phyloP scores from a whole-genome alignment of 2,329 filamentous ascomycete species.

The Shiraia bambusicola region DNA sequence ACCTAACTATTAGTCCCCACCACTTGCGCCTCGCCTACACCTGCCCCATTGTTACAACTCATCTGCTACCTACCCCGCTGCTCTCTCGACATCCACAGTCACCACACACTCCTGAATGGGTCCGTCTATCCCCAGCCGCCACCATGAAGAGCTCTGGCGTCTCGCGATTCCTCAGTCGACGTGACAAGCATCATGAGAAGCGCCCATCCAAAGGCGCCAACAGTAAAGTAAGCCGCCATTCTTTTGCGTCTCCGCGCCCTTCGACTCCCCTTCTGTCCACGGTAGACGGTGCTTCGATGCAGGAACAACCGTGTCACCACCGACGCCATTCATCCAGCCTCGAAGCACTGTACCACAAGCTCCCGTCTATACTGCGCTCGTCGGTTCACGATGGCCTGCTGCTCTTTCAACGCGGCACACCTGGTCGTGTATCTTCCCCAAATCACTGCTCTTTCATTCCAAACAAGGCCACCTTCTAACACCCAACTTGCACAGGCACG shows the following conservation, averaged over 20 bases:
- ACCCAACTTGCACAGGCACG: slow-evolving; percentile 27
- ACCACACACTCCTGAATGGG: slow-evolving; percentile 23
- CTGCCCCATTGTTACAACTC: slow-evolving; percentile 1
- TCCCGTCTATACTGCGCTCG: slow-evolving; percentile 22
- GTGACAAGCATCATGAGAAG: slow-evolving; percentile 58
- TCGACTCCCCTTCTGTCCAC: slow-evolving; percentile 14
- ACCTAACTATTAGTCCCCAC: too few species aligned
- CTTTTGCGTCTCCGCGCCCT: slow-evolving; percentile 19
- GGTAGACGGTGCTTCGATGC: slow-evolving; percentile 7
- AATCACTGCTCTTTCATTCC: slow-evolving; percentile 11
- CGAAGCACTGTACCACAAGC: slow-evolving; percentile 23
- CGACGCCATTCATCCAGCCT: slow-evolving; percentile 20
- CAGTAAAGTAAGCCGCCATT: slow-evolving; percentile 36
- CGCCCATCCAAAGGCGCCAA: slow-evolving; percentile 34
- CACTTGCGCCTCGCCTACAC: background rate
- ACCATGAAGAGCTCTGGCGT: slow-evolving; percentile 49
- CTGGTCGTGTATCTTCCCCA: slow-evolving; percentile 15
- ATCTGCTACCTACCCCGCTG: slow-evolving; percentile 1
- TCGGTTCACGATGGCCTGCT: slow-evolving; percentile 18
- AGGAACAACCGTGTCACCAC: slow-evolving; percentile 5
- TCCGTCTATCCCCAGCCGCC: slow-evolving; percentile 10
- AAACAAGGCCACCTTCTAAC: slow-evolving; percentile 29
- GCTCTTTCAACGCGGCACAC: slow-evolving; percentile 22
- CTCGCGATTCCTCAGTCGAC: slow-evolving; percentile 69
- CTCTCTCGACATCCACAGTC: slow-evolving; percentile 1